These are phyloP conservation scores for Penicillium cosmopolitanum DNA, from an alignment of 495 filamentous ascomycete genomes.

Conservation along the genomic window DNA sequence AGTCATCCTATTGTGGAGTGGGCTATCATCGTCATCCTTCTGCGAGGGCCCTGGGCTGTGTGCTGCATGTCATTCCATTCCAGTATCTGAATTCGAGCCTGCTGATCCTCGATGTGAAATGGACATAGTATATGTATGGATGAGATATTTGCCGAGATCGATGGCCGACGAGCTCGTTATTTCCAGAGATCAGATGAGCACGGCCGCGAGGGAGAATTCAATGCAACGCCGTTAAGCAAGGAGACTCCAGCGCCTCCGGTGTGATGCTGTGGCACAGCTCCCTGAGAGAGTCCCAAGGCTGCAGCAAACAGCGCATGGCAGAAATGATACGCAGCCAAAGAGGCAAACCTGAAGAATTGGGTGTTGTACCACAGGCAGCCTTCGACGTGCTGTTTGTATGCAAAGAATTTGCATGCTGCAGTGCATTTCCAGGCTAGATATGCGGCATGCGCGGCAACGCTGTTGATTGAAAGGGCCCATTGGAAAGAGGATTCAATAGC, in stretches of 20 bases:
- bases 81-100: background rate
- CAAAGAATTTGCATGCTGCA: conserved; percentile 2
- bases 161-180: background rate
- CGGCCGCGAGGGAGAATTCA: background rate
- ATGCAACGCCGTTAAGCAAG: conserved; percentile 8
- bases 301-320: conserved; percentile 13
- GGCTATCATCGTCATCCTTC: background rate
- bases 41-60: background rate
- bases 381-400: background rate
- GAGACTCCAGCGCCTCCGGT: background rate
- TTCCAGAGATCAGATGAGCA: conserved; percentile 6
- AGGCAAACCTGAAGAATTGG: conserved; percentile 9
- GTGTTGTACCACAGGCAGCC: background rate
- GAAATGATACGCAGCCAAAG: background rate
- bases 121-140: background rate
- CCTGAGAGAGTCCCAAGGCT: background rate
- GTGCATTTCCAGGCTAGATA: background rate
- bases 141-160: background rate
- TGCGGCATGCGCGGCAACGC: conserved; percentile 2
- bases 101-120: background rate
- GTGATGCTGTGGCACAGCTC: background rate
- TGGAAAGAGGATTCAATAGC: background rate
- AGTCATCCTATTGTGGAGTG: background rate
- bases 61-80: background rate
- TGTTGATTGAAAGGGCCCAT: background rate